Evolutionary conservation across 2,329 filamentous ascomycete genomes (phyloP).

Genomic region (Exophiala sp.): DNA sequence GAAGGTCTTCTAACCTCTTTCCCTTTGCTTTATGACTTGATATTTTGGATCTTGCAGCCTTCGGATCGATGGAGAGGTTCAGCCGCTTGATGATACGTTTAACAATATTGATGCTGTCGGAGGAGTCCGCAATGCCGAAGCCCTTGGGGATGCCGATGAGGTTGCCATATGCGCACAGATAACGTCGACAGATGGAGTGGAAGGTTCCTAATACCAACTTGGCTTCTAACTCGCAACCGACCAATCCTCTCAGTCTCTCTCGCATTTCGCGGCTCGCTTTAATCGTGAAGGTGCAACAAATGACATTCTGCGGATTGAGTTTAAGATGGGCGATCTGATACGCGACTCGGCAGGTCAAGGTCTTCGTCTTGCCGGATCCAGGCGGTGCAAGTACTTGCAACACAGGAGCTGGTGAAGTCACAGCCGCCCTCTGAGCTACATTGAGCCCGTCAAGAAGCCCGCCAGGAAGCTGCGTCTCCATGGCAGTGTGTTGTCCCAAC

Average conservation of each 20-base stretch:
- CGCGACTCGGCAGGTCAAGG: slow-evolving; percentile 83
- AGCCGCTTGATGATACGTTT: slow-evolving; percentile 74
- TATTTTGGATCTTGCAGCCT: slow-evolving; percentile 67
- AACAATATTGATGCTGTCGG: slow-evolving; percentile 72
- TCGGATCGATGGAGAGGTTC: slow-evolving; percentile 62
- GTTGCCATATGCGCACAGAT: slow-evolving; percentile 75
- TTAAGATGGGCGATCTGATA: slow-evolving; percentile 71
- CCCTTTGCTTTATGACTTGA: slow-evolving; percentile 56
- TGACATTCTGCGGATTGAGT: slow-evolving; percentile 74
- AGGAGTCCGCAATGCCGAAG: slow-evolving; percentile 85
- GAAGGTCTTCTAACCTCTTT: slow-evolving; percentile 41
- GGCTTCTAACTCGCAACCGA: slow-evolving; percentile 69
- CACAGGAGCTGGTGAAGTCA: slow-evolving; percentile 55
- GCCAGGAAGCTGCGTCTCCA: slow-evolving; percentile 48
- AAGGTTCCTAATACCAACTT: slow-evolving; percentile 87
- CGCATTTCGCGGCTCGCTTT: slow-evolving; percentile 95
- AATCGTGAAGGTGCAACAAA: slow-evolving; percentile 95
- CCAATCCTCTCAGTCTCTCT: slow-evolving; percentile 69
- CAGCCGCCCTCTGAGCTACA: slow-evolving; percentile 57
- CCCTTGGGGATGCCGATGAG: slow-evolving; percentile 73
- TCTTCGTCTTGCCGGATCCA: slow-evolving; percentile 86
- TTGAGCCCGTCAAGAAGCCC: slow-evolving; percentile 61
- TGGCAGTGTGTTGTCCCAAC: not conserved
- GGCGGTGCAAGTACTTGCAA: slow-evolving; percentile 59
- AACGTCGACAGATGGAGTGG: slow-evolving; percentile 83